phyloP scores from a whole-genome alignment of 1,284 basidiomycete genomes.

The Sanguinoderma infundibulare region DNA sequence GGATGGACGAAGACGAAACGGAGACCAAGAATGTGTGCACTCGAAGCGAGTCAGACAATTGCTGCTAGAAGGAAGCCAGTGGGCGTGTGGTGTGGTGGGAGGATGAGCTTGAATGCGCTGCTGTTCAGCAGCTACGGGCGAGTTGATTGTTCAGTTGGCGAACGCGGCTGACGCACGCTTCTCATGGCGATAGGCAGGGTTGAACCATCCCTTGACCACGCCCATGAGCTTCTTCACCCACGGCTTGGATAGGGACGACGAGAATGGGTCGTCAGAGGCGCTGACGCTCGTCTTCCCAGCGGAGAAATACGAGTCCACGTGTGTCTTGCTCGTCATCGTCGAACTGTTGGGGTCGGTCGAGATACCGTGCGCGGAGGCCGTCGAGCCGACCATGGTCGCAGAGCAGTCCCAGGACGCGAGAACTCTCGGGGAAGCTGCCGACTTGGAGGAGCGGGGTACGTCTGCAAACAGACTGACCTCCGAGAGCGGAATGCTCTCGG shows the following conservation, averaged over 20 bases:
- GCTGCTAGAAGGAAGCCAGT: no score
- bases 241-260: background rate
- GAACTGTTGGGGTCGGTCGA: background rate
- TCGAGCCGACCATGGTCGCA: background rate
- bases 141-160: background rate
- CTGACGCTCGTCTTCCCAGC: background rate
- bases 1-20: no score
- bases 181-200: background rate
- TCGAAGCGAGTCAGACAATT: no score
- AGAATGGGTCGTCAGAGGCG: background rate
- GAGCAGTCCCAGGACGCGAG: background rate
- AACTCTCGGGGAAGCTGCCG: background rate
- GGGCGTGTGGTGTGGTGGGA: no score
- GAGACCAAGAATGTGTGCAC: no score
- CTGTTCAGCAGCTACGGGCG: no score
- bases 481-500: background rate
- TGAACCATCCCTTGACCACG: background rate
- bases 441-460: background rate
- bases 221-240: background rate
- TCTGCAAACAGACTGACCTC: background rate
- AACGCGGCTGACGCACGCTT: no score
- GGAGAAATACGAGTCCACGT: no score
- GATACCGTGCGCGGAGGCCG: background rate
- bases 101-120: no score
- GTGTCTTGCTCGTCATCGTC: background rate